Percentiles rank a stretch among this genome's conserved stretches.
phyloP scores from a whole-genome alignment of 495 filamentous ascomycete genomes.

The Darksidea phi region DNA sequence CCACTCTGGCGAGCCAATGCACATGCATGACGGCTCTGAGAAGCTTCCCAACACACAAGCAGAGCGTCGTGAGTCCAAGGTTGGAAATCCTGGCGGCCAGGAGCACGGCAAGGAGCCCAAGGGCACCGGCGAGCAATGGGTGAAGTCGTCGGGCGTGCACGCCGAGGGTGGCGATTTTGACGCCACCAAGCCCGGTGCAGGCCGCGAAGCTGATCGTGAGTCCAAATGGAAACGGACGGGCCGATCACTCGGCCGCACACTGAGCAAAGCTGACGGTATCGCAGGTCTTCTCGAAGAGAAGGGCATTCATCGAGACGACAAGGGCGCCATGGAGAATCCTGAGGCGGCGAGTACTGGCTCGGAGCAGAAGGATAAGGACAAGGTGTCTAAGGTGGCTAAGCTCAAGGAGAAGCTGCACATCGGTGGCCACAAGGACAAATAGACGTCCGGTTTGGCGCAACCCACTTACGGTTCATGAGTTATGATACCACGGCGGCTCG shows the following conservation, averaged over 20 bases:
- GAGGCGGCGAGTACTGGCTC: background rate
- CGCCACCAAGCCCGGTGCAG: conserved; percentile 59
- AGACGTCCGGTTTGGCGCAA: background rate
- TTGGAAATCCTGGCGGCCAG: conserved; percentile 50
- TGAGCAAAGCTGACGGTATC: conserved; percentile 18
- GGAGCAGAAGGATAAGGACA: conserved; percentile 18
- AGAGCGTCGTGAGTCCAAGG: conserved; percentile 43
- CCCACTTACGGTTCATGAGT: background rate
- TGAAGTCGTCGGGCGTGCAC: conserved; percentile 54
- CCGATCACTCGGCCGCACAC: background rate
- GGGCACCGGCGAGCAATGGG: conserved; percentile 55
- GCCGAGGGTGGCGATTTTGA: conserved; percentile 61
- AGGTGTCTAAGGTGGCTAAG: conserved; percentile 36
- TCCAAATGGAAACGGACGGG: background rate
- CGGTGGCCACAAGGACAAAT: conserved; percentile 28
- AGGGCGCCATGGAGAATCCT: conserved; percentile 9
- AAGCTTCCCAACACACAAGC: conserved; percentile 27
- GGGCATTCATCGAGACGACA: conserved; percentile 30
- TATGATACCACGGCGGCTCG: background rate
- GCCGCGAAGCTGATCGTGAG: conserved; percentile 62
- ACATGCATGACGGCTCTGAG: conserved; percentile 35
- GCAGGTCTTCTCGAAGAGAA: conserved; percentile 41
- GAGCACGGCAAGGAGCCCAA: conserved; percentile 50
- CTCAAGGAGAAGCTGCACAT: conserved; percentile 45
- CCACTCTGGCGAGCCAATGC: conserved; percentile 34